phyloP scores from a whole-genome alignment of 257 asterid species.

The Primulina huaijiensis region DNA sequence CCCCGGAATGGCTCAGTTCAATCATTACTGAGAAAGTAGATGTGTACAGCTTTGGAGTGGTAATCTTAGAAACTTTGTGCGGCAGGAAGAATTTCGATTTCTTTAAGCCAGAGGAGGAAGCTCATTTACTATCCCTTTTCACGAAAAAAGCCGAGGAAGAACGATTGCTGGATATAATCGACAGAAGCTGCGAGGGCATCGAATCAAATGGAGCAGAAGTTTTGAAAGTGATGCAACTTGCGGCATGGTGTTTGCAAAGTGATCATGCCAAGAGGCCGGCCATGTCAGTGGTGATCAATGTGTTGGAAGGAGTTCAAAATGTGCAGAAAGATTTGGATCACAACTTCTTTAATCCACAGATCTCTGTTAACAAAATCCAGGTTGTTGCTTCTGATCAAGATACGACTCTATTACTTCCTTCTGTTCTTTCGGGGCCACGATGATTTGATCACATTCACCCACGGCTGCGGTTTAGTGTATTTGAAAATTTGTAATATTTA shows the following conservation, averaged over 20 bases:
- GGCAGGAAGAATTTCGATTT: conserved; percentile 31
- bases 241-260: conserved; percentile 30
- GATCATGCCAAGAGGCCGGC: conserved; percentile 28
- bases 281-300: conserved; percentile 27
- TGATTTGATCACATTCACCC: conserved; percentile 9
- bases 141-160: conserved; percentile 25
- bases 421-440: conserved; percentile 30
- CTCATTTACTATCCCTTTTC: conserved; percentile 19
- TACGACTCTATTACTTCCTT: conserved; percentile 23
- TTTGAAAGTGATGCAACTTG: conserved; percentile 22
- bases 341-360: not conserved
- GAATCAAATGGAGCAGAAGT: conserved; percentile 23
- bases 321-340: conserved; percentile 1
- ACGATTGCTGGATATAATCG: conserved; percentile 21
- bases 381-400: not conserved
- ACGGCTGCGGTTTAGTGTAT: too few species aligned
- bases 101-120: conserved; percentile 25
- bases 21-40: conserved; percentile 35
- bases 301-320: conserved; percentile 25
- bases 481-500: too few species aligned
- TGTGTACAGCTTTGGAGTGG: conserved; percentile 37
- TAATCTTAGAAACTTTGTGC: conserved; percentile 25
- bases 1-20: conserved; percentile 31
- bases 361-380: not conserved
- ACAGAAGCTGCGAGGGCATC: conserved; percentile 12